Base-by-base conservation (phyloP, 2,329 filamentous ascomycete genomes). In the Alternaria ventricosa region DNA sequence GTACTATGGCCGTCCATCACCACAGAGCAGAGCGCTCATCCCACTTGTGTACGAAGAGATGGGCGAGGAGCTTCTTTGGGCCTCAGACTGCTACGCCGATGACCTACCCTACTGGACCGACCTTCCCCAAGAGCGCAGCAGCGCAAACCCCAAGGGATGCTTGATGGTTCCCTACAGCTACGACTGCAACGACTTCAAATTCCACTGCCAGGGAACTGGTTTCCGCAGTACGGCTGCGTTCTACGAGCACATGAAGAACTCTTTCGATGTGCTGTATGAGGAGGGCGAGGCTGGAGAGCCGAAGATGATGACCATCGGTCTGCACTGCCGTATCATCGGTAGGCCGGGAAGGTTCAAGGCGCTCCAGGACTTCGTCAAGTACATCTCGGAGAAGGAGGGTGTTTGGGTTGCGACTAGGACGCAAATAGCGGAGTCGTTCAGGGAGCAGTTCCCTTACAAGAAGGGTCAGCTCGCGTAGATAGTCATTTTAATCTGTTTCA, bases 71-170 rank as follows among this genome's bases (percentile, higher is more conserved):
- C 79, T 87, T 0, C 71, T 86, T 0, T 87, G 84, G 80, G 80
- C 81, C 22, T 79, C 78, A 15, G 86, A 88, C 64, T 81, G 80
- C 0, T 87, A 87, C 62, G 84, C 84, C 13, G 86, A 87, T 61
- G 86, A 87, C 61, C 76, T 87, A 6, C 85, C 86, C 0, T 87
- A 87, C 72, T 87, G 85, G 86, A 78, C 83, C 5, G 85, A 87
- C 68, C 74, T 87, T 2, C 84, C 85, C 0, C 76, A 80, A 28
- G 86, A 87, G 74, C 76, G 80, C 7, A 74, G 80, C 10, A 76
- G 74, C 13, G 64, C 72, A 0, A 72, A 76, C 15, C 75, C 82
- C 1, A 82, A 86, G 64, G 85, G 85, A n/a, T 81, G 83, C 60
- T 72, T 87, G 4, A 86, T 87, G 82, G 77, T 87, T n/a, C 84